Evolutionary conservation across 805 yeast genomes (phyloP).

Genomic region (Barnettozyma botsteinii): DNA sequence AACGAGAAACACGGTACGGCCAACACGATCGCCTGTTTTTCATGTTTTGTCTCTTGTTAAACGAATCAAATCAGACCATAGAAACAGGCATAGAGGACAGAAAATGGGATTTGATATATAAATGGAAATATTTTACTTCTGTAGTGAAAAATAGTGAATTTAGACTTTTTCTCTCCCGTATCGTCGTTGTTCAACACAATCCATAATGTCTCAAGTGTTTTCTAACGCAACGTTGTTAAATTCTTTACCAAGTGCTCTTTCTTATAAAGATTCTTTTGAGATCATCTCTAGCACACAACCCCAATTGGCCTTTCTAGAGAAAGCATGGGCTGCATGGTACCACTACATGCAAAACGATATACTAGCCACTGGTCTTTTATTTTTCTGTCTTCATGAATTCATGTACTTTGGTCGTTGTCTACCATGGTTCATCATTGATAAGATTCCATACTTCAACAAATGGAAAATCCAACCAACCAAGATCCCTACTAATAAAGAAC

Average conservation of each 20-base stretch:
- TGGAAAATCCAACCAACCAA: constrained; percentile 88
- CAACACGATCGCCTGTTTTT: background rate
- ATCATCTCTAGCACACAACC: background rate
- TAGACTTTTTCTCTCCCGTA: too few species aligned
- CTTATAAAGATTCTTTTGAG: background rate
- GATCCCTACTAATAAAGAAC: constrained; percentile 75
- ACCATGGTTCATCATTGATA: constrained; percentile 89
- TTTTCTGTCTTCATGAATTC: constrained; percentile 77
- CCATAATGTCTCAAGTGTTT: constrained; percentile 3
- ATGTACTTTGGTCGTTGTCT: constrained; percentile 88
- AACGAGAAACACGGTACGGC: background rate
- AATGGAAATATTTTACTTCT: too few species aligned
- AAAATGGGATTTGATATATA: too few species aligned
- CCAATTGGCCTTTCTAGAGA: constrained; percentile 41
- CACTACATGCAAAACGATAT: constrained; percentile 79
- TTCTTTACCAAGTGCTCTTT: constrained; percentile 1
- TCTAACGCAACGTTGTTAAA: constrained; percentile 2
- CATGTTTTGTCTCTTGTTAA: background rate
- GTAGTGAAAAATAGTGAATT: too few species aligned
- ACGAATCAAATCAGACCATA: too few species aligned
- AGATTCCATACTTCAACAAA: constrained; percentile 75
- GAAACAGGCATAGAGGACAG: too few species aligned
- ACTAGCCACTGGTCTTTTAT: constrained; percentile 85
- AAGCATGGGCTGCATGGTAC: constrained; percentile 87
- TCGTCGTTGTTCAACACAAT: background rate